Conservation (phyloP, 768 basidiomycete species). For the Hypholoma fasciculare region DNA sequence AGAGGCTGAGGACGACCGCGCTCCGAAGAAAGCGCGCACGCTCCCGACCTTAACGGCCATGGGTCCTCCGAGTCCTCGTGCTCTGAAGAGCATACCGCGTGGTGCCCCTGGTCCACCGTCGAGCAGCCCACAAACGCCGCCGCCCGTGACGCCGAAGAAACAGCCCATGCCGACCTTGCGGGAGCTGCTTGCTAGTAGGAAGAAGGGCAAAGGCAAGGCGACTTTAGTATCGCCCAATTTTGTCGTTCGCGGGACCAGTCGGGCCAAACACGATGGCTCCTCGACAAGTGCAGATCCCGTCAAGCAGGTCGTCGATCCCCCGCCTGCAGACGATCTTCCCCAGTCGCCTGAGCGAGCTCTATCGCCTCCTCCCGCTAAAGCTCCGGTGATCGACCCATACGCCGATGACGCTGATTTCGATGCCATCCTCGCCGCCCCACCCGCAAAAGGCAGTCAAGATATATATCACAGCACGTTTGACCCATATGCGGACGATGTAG, state of each 20-base stretch:
- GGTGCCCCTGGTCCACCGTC: neutral
- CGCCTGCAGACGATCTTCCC: too few relatives aligned
- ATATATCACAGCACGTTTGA: constrained; percentile 3
- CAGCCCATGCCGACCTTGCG: constrained; percentile 36
- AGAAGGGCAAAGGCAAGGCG: constrained; percentile 16
- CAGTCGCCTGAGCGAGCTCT: too few relatives aligned
- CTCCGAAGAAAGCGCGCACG: constrained; percentile 17
- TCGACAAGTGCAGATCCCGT: neutral
- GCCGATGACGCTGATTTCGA: constrained; percentile 3
- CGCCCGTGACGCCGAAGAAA: constrained; percentile 17
- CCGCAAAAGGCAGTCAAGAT: constrained; percentile 8
- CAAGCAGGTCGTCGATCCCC: too few relatives aligned
- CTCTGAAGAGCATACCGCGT: neutral
- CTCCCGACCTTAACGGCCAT: neutral
- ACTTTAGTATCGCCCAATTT: neutral
- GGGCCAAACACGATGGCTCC: neutral
- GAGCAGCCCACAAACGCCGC: neutral
- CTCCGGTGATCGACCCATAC: neutral
- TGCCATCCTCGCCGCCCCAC: constrained; percentile 13
- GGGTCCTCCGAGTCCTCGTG: neutral
- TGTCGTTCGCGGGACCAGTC: constrained; percentile 4
- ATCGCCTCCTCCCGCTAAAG: neutral
- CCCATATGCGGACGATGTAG: constrained; percentile 10
- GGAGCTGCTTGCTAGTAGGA: constrained; percentile 45
- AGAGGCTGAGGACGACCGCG: constrained; percentile 4